phyloP scores from a whole-genome alignment of 306 rosid species.

The Glycine latifolia region DNA sequence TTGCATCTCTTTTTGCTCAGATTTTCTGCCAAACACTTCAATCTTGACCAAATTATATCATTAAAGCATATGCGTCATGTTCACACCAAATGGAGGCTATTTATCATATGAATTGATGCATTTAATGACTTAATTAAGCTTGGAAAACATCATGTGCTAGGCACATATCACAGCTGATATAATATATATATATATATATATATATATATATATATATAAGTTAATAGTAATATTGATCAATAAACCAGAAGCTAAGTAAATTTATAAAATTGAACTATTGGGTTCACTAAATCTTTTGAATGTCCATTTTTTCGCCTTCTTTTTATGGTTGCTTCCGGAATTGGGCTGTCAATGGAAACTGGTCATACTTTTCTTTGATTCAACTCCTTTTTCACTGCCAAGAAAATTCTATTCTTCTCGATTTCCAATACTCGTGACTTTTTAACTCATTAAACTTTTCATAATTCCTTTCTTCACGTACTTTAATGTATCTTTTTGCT shows the following conservation, averaged over 20 bases:
- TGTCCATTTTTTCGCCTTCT: neutral
- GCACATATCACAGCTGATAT: no score
- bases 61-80: no score
- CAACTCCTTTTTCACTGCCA: conserved; percentile 57
- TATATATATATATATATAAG: no score
- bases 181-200: no score
- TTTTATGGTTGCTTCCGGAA: conserved; percentile 38
- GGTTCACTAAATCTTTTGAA: conserved; percentile 20
- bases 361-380: conserved; percentile 65
- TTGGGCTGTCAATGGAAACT: conserved; percentile 35
- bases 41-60: no score
- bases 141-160: no score
- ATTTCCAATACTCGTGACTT: conserved; percentile 31
- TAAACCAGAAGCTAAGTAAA: neutral
- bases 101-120: no score
- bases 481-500: neutral
- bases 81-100: no score
- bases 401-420: conserved; percentile 49
- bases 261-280: neutral
- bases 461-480: conserved; percentile 64
- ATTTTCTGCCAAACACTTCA: no score
- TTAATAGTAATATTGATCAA: no score
- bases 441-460: conserved; percentile 44
- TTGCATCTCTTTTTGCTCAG: no score
- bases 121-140: no score